phyloP scores from a whole-genome alignment of 2,329 filamentous ascomycete genomes.

The Aspergillus sp. region DNA sequence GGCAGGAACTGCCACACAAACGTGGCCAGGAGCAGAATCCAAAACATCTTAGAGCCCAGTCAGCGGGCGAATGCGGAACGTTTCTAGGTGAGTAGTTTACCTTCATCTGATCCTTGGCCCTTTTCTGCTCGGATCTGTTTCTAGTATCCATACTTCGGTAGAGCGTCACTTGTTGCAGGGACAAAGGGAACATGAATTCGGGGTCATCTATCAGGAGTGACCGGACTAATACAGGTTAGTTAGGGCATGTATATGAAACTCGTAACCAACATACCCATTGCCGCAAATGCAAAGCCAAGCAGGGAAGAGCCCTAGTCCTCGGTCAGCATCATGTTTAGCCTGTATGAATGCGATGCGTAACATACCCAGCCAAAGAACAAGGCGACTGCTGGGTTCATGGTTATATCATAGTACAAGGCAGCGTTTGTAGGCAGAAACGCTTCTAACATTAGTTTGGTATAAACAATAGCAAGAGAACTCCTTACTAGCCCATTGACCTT shows the following conservation, averaged over 20 bases:
- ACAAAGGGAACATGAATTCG: constrained; percentile 55
- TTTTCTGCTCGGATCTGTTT: constrained; percentile 46
- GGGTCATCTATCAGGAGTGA: constrained; percentile 61
- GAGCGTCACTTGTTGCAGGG: constrained; percentile 57
- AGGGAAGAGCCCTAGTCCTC: neutral
- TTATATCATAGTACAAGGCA: constrained; percentile 57
- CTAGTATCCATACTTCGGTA: constrained; percentile 56
- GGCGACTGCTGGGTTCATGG: constrained; percentile 54
- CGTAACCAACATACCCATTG: neutral
- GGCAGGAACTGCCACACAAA: constrained; percentile 64
- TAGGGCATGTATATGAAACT: too few species aligned
- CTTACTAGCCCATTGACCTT: constrained; percentile 1
- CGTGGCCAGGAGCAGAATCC: constrained; percentile 52
- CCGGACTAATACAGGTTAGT: constrained; percentile 37
- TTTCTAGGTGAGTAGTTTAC: constrained; percentile 25
- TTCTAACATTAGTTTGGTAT: constrained; percentile 56
- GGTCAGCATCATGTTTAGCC: constrained; percentile 38
- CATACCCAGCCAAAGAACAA: constrained; percentile 63
- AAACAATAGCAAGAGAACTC: constrained; percentile 46
- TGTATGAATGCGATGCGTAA: constrained; percentile 50
- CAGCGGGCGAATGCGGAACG: neutral
- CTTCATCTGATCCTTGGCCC: constrained; percentile 55
- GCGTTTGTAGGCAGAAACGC: constrained; percentile 54
- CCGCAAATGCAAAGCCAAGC: neutral
- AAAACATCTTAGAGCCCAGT: constrained; percentile 41